These are phyloP conservation scores for Taphrina flavorubra DNA, from an alignment of 1,139 yeast genomes.

Conservation along the genomic window DNA sequence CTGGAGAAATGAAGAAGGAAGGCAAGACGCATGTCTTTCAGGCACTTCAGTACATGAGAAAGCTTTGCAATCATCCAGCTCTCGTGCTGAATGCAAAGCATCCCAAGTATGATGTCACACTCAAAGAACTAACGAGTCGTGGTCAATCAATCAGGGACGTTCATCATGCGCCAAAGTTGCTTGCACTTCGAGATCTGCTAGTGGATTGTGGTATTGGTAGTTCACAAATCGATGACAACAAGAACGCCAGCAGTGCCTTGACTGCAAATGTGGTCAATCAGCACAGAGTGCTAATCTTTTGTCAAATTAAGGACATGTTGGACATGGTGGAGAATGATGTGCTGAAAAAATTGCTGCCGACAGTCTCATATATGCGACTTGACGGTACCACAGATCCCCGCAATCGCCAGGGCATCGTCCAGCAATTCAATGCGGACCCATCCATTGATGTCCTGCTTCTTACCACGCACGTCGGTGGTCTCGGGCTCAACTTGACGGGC, in stretches of 20 bases:
- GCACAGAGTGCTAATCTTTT: constrained; percentile 92
- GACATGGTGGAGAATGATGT: constrained; percentile 94
- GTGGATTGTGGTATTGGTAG: constrained; percentile 94
- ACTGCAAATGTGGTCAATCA: constrained; percentile 84
- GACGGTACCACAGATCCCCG: constrained; percentile 96
- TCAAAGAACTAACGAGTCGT: constrained; percentile 63
- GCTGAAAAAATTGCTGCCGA: constrained; percentile 80
- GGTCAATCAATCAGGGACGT: constrained; percentile 71
- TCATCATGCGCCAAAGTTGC: constrained; percentile 86
- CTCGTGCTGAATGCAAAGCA: constrained; percentile 83
- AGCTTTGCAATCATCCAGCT: constrained; percentile 95
- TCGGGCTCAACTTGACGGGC: constrained; percentile 95
- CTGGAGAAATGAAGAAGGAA: constrained; percentile 56
- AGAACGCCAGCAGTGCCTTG: constrained; percentile 53
- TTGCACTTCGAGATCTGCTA: constrained; percentile 79
- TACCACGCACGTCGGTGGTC: constrained; percentile 97
- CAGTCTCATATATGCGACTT: constrained; percentile 90
- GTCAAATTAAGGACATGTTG: constrained; percentile 96
- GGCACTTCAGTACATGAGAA: constrained; percentile 95
- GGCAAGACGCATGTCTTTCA: constrained; percentile 94
- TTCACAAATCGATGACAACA: constrained; percentile 49
- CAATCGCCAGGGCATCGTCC: constrained; percentile 87
- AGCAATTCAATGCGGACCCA: constrained; percentile 93
- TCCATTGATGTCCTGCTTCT: constrained; percentile 89
- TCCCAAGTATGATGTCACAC: constrained; percentile 77